Percentiles rank a stretch among this genome's conserved stretches.
Evolutionary conservation across 164 flowering plant genomes (phyloP).

Genomic region (Magnolia kwangsiensis): DNA sequence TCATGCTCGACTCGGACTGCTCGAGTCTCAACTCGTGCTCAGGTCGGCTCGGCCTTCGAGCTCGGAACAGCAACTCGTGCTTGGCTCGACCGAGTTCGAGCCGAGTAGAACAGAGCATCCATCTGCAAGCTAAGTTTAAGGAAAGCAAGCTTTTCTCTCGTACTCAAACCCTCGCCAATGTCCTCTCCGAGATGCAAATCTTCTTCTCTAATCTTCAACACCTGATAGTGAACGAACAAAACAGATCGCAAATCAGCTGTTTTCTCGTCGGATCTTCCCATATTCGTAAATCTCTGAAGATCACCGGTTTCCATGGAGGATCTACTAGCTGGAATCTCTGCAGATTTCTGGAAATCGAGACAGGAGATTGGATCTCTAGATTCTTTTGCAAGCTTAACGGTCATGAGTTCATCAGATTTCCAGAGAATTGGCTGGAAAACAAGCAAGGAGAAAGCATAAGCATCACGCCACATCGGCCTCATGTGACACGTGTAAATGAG

Average conservation of each 20-base stretch:
- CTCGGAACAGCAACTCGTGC: too few relatives aligned
- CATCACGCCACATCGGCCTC: background rate
- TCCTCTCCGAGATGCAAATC: constrained; percentile 33
- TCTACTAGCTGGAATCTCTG: background rate
- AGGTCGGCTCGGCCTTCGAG: too few relatives aligned
- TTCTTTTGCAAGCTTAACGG: too few relatives aligned
- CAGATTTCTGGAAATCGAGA: too few relatives aligned
- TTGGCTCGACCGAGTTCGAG: background rate
- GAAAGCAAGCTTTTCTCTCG: constrained; percentile 13
- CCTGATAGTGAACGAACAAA: constrained; percentile 22
- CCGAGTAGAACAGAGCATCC: constrained; percentile 7
- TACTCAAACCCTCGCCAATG: constrained; percentile 16
- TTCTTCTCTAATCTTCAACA: constrained; percentile 36
- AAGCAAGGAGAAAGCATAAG: background rate
- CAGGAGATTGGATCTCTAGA: too few relatives aligned
- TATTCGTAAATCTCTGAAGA: background rate
- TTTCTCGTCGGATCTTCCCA: background rate
- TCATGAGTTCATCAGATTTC: too few relatives aligned
- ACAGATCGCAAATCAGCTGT: background rate
- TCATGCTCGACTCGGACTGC: too few relatives aligned
- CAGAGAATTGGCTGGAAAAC: too few relatives aligned
- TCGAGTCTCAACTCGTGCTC: too few relatives aligned
- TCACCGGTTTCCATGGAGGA: background rate
- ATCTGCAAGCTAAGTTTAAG: constrained; percentile 4
- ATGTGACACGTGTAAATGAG: background rate